Evolutionary conservation across 2,329 filamentous ascomycete species (phyloP), one percentile per base, ranked within the genome.

Genomic region (Penicillium thymicola): DNA sequence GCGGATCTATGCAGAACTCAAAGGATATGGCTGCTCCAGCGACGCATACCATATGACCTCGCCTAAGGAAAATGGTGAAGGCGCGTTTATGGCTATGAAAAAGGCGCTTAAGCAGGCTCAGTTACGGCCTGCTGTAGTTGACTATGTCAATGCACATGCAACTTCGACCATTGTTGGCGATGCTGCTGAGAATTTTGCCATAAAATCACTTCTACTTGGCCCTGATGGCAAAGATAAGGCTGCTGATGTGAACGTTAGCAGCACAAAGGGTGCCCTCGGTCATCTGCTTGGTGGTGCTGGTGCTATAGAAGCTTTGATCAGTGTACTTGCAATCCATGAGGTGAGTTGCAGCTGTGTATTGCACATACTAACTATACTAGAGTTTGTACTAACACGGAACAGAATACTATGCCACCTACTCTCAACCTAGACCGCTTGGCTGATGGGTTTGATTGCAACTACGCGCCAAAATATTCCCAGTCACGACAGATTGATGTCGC

Each of bases 11-110:
- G 93, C 93, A 32, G 92, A 97, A 73, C 69, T 99, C 21, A 85
- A 80, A 68, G 94, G 94, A 2, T 97, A 97, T 68, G 94, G 93
- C 23, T 87, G 90, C 61, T 96, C 90, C 48, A 90, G 89, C 27
- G 94, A 99, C 73, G 92, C 94, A 2, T 78, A 95, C 72, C 94
- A 97, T 72, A 92, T 97, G 81, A 99, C 94, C 11, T 90, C 93
- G 1, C 94, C 94, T 0, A 85, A 86, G 18, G 86, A 88, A 65
- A 88, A 95, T 68, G 94, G 94, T 0, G 82, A 84, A 48, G 94
- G 94, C 0, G 92, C 94, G 0, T 83, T 86, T 30, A 78, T 89
- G 45, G 89, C 93, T 4, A 99, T 99, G 94, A 88, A 83, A 70
- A 85, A 85, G 62, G 92, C 93, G 0, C 75, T 99, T 57, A 85